Evolutionary conservation across 805 yeast genomes (phyloP).

Genomic region (Saturnispora gosingensis): DNA sequence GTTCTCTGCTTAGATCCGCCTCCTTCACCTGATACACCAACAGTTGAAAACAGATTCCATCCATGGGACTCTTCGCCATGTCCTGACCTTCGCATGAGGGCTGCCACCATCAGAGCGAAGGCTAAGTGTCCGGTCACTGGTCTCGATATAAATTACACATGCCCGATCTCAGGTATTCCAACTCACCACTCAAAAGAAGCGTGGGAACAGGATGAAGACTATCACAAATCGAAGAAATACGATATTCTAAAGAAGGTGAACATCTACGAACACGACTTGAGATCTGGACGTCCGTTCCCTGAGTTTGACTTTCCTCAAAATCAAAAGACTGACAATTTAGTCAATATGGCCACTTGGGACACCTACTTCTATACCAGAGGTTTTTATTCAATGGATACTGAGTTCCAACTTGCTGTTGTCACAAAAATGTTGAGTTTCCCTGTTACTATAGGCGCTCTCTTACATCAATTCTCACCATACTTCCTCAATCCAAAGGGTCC

Average conservation of each 20-base stretch:
- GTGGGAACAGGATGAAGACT: conserved; percentile 72
- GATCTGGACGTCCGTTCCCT: conserved; percentile 90
- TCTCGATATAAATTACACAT: conserved; percentile 69
- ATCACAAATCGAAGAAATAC: conserved; percentile 58
- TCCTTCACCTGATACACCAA: conserved; percentile 56
- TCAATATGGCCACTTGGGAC: conserved; percentile 86
- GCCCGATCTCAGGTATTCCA: conserved; percentile 94
- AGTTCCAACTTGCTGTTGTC: conserved; percentile 89
- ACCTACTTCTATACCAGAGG: conserved; percentile 85
- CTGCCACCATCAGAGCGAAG: conserved; percentile 78
- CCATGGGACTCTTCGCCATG: conserved; percentile 91
- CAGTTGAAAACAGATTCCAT: conserved; percentile 64
- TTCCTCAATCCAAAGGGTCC: conserved; percentile 77
- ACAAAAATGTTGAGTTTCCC: conserved; percentile 94
- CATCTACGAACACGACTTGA: conserved; percentile 86
- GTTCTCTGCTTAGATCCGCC: conserved; percentile 48
- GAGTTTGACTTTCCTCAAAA: conserved; percentile 88
- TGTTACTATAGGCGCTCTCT: conserved; percentile 70
- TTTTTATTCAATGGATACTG: conserved; percentile 93
- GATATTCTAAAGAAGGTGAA: conserved; percentile 79
- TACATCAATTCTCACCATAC: conserved; percentile 85
- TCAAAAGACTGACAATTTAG: conserved; percentile 64
- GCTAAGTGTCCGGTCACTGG: conserved; percentile 89
- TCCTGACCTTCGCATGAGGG: conserved; percentile 79
- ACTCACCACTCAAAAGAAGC: conserved; percentile 88